phyloP scores from a whole-genome alignment of 352 stramenopile species.

The Phytophthora pistaciae region DNA sequence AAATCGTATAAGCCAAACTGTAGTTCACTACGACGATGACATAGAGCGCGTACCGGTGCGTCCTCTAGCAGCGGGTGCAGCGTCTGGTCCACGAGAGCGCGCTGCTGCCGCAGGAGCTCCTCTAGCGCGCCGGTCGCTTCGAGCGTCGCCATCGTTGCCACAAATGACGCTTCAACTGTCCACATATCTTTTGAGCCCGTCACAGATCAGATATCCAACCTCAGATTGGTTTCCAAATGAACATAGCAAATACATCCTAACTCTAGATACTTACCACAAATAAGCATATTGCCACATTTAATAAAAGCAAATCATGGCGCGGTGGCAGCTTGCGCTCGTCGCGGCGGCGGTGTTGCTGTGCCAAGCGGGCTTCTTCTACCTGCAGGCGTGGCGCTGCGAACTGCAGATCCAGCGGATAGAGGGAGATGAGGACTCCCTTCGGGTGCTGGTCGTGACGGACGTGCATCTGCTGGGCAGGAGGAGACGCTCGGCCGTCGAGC shows the following conservation, averaged over 20 bases:
- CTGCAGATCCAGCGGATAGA: conserved; percentile 1
- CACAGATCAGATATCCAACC: background rate
- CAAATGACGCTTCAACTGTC: conserved; percentile 24
- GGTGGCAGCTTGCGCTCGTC: conserved; percentile 33
- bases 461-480: conserved; percentile 81
- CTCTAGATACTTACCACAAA: background rate
- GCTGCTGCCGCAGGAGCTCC: conserved; percentile 59
- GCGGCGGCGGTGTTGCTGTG: conserved; percentile 41
- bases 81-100: conserved; percentile 42
- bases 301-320: conserved; percentile 11
- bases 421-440: conserved; percentile 20
- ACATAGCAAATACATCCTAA: too few relatives aligned
- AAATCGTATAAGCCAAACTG: background rate
- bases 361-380: conserved; percentile 71
- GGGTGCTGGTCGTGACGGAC: conserved; percentile 73
- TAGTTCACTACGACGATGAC: background rate
- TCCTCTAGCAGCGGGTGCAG: conserved; percentile 47
- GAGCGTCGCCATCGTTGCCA: conserved; percentile 7
- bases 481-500: conserved; percentile 60
- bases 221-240: too few relatives aligned
- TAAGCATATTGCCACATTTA: conserved; percentile 2
- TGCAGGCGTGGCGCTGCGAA: conserved; percentile 56
- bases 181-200: background rate
- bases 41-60: conserved; percentile 26
- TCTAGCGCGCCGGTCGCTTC: conserved; percentile 40